Evolutionary conservation across 169 alveolate genomes (phyloP).

Genomic region (Eimeria acervulina): DNA sequence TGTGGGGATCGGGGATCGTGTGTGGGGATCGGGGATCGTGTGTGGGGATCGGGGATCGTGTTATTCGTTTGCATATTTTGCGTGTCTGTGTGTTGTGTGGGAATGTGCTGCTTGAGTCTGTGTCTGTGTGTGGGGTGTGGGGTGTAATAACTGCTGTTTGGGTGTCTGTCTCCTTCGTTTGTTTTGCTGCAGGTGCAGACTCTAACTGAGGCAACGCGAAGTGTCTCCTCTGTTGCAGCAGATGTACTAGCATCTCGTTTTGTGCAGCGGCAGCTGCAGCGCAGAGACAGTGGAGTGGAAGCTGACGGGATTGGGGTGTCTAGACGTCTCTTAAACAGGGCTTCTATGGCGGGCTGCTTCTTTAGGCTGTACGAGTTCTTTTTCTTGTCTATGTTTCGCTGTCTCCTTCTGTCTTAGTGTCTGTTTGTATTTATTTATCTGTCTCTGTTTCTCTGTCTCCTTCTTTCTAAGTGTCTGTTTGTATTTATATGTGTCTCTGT

Average conservation of each 20-base stretch:
- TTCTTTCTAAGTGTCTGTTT: no score
- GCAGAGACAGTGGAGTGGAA: conserved; percentile 41
- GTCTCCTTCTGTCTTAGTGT: background rate
- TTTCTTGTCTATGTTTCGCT: background rate
- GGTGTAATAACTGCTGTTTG: background rate
- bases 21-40: no score
- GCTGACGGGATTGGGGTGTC: conserved; percentile 37
- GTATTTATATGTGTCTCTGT: no score
- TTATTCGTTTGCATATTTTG: no score
- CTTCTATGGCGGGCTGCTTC: conserved; percentile 74
- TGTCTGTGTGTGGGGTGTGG: background rate
- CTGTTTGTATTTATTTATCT: background rate
- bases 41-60: no score
- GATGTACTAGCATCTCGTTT: conserved; percentile 77
- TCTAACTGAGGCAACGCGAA: conserved; percentile 75
- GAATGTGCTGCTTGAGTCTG: background rate
- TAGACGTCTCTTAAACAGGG: conserved; percentile 59
- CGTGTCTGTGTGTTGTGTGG: no score
- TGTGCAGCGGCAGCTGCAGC: conserved; percentile 73
- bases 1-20: no score
- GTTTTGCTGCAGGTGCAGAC: conserved; percentile 45
- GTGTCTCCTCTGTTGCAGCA: conserved; percentile 51
- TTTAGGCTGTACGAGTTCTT: conserved; percentile 14
- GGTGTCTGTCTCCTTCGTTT: background rate
- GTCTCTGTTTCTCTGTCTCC: no score